These are phyloP conservation scores for Nicotiana obtusifolia DNA, from an alignment of 257 asterid genomes.

Conservation along the genomic window DNA sequence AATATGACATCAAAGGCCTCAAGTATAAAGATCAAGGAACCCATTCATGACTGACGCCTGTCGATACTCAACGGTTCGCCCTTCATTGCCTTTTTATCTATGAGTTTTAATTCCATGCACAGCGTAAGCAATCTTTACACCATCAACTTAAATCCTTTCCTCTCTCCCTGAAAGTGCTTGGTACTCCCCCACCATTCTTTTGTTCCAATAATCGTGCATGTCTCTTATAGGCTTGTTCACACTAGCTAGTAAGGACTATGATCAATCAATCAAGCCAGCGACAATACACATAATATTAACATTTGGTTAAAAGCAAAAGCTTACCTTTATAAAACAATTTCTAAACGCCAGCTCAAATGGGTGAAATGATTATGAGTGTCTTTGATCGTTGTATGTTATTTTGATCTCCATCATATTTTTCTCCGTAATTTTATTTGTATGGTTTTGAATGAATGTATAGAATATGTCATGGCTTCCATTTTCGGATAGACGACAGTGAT, in stretches of 20 bases:
- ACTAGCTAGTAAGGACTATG: not conserved
- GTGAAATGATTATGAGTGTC: not conserved
- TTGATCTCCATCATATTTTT: not conserved
- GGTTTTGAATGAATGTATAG: not conserved
- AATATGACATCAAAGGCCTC: not conserved
- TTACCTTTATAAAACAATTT: not conserved
- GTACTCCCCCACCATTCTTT: not conserved
- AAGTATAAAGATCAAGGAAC: conserved; percentile 6
- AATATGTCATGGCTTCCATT: not conserved
- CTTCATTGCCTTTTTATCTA: conserved; percentile 22
- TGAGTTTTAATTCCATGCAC: not conserved
- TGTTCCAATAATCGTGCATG: not conserved
- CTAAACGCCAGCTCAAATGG: not conserved
- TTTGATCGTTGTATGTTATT: no score
- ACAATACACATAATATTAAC: not conserved
- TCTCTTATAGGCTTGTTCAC: not conserved
- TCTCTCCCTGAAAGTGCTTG: not conserved
- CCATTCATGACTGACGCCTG: conserved; percentile 14
- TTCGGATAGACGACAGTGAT: not conserved
- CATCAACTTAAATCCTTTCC: not conserved
- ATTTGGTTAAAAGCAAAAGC: not conserved
- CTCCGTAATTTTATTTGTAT: not conserved
- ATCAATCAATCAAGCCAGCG: not conserved
- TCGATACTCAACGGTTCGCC: not conserved
- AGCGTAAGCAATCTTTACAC: not conserved